Percentiles rank a stretch among this genome's conserved stretches.
Evolutionary conservation across 306 rosid species (phyloP).

Genomic region (Trifolium pratense): DNA sequence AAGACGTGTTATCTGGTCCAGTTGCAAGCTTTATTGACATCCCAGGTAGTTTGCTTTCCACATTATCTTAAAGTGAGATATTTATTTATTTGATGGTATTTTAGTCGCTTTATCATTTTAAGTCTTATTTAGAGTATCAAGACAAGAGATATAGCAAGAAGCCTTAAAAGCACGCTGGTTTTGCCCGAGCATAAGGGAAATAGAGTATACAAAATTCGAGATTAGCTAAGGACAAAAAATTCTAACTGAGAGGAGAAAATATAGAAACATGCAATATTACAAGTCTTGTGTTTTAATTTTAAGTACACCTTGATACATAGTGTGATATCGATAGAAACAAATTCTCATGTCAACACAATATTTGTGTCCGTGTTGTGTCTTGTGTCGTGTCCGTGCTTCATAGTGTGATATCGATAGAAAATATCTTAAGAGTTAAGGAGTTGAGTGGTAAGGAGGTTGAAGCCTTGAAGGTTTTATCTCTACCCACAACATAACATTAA

Average conservation of each 20-base stretch:
- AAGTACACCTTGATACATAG: background rate
- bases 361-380: no score
- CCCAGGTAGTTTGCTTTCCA: constrained; percentile 17
- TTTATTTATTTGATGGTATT: constrained; percentile 25
- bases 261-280: background rate
- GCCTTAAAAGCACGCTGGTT: background rate
- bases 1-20: constrained; percentile 37
- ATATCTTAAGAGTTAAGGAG: background rate
- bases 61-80: constrained; percentile 45
- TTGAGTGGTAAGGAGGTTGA: no score
- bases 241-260: background rate
- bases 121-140: background rate
- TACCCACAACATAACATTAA: no score
- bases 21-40: constrained; percentile 39
- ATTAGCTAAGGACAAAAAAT: background rate
- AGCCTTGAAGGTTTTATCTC: no score
- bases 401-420: constrained; percentile 1
- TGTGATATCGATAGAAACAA: constrained; percentile 4
- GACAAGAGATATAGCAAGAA: background rate
- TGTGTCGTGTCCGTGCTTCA: no score
- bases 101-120: background rate
- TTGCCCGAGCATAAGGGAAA: background rate
- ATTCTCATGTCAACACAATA: no score
- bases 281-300: background rate
- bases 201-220: background rate